Percentiles rank a stretch among this genome's conserved stretches.
Evolutionary conservation across 176 grass and related monocot genomes (phyloP).

Genomic region (Oropetium thomaeum): DNA sequence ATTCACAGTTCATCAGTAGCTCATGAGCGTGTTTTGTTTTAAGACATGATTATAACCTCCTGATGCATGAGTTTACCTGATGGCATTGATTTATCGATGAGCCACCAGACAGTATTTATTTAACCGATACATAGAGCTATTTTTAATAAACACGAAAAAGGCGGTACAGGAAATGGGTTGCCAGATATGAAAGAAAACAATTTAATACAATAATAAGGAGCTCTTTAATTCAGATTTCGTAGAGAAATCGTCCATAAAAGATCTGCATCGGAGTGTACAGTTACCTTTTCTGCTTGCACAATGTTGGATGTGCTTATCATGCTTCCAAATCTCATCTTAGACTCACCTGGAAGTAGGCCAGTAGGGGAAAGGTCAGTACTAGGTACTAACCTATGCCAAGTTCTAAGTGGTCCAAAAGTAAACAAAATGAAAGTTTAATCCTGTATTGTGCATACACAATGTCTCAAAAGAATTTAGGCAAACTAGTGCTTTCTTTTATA

Average conservation of each 20-base stretch:
- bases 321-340: conserved; percentile 69
- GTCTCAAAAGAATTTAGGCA: not conserved
- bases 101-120: not conserved
- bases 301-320: conserved; percentile 85
- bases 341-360: conserved; percentile 35
- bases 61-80: not conserved
- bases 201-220: not conserved
- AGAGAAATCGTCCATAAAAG: conserved; percentile 73
- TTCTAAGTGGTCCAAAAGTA: not conserved
- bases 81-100: not conserved
- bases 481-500: not conserved
- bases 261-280: conserved; percentile 59
- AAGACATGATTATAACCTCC: not conserved
- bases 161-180: conserved; percentile 15
- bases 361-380: not conserved
- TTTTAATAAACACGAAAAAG: not conserved
- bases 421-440: not conserved
- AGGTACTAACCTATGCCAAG: not conserved
- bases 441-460: not conserved
- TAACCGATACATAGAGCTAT: not conserved
- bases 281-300: conserved; percentile 50
- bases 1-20: not conserved
- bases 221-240: conserved; percentile 33
- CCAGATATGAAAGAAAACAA: not conserved
- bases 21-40: not conserved